A percentile compares a stretch with the other conserved stretches of the same genome.
phyloP scores from a whole-genome alignment of 2,329 filamentous ascomycete genomes.

The Pezicula carpinea region DNA sequence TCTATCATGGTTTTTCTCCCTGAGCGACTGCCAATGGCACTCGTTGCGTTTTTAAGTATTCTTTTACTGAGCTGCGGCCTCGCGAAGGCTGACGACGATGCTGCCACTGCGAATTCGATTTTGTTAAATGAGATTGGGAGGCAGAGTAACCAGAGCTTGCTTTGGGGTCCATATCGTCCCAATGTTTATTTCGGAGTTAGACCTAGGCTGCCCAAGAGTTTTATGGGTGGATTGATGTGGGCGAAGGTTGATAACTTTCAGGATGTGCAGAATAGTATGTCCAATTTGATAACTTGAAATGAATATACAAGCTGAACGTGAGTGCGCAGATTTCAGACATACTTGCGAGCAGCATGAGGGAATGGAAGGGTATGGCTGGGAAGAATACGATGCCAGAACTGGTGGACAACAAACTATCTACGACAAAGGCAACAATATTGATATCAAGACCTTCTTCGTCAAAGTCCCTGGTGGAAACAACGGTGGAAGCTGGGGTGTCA shows the following conservation, averaged over 20 bases:
- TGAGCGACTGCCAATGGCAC: slow-evolving; percentile 6
- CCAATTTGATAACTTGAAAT: slow-evolving; percentile 16
- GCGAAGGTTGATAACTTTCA: slow-evolving; percentile 74
- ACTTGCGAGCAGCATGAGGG: slow-evolving; percentile 95
- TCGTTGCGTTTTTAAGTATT: neutral
- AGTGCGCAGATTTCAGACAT: slow-evolving; percentile 70
- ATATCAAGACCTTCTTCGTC: slow-evolving; percentile 89
- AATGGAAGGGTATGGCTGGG: slow-evolving; percentile 96
- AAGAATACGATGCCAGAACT: slow-evolving; percentile 85
- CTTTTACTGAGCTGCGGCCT: slow-evolving; percentile 4
- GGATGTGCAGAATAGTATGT: slow-evolving; percentile 70
- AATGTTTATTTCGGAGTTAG: slow-evolving; percentile 93
- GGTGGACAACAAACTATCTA: slow-evolving; percentile 89
- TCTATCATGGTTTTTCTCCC: slow-evolving; percentile 17
- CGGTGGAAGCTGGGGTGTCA: slow-evolving; percentile 87
- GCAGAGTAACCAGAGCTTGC: slow-evolving; percentile 71
- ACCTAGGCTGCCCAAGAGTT: slow-evolving; percentile 73
- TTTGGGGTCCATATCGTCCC: slow-evolving; percentile 94
- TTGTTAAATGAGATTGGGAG: slow-evolving; percentile 31
- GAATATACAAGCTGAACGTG: slow-evolving; percentile 12
- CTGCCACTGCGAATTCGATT: slow-evolving; percentile 19
- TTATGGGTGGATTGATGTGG: slow-evolving; percentile 86
- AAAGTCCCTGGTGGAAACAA: slow-evolving; percentile 83
- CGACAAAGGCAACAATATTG: slow-evolving; percentile 80
- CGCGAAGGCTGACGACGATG: slow-evolving; percentile 14